phyloP scores from a whole-genome alignment of 2,329 filamentous ascomycete genomes.

The Xylariales sp. region DNA sequence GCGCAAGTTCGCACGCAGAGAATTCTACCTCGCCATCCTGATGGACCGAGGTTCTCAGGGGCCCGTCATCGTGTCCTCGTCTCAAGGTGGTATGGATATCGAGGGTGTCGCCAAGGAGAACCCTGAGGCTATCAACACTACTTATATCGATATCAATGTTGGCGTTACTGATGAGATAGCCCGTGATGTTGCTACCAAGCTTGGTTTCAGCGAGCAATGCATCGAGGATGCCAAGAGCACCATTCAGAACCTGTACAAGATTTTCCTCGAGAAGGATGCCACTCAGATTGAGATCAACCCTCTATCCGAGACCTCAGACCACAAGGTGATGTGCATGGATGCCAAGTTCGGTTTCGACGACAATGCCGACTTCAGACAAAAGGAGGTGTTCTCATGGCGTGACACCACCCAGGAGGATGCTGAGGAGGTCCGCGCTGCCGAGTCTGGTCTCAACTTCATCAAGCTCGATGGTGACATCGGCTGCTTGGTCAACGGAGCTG shows the following conservation, averaged over 20 bases:
- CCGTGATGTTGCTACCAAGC: conserved; percentile 78
- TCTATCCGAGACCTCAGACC: conserved; percentile 94
- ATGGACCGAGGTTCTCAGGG: conserved; percentile 93
- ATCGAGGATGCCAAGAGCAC: conserved; percentile 91
- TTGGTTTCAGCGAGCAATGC: conserved; percentile 98
- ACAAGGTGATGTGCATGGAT: conserved; percentile 98
- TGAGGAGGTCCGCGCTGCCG: conserved; percentile 93
- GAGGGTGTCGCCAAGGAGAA: conserved; percentile 97
- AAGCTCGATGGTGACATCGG: conserved; percentile 99
- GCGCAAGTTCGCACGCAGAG: conserved; percentile 97
- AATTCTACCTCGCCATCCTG: conserved; percentile 98
- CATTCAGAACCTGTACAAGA: conserved; percentile 98
- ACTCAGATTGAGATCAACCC: conserved; percentile 99
- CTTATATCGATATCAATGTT: conserved; percentile 85
- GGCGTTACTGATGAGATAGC: conserved; percentile 97
- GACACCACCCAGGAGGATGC: conserved; percentile 94
- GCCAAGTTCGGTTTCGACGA: conserved; percentile 99
- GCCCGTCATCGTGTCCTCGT: conserved; percentile 95
- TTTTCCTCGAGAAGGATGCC: conserved; percentile 97
- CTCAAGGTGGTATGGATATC: conserved; percentile 98
- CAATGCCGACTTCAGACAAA: conserved; percentile 97
- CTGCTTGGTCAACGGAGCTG: conserved; percentile 97
- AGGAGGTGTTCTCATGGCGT: conserved; percentile 91
- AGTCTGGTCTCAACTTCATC: conserved; percentile 98
- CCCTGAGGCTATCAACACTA: conserved; percentile 93